Evolutionary conservation across 1,139 yeast genomes (phyloP), one percentile per base, ranked within the genome.

Genomic region (Tardiomyces blankii): DNA sequence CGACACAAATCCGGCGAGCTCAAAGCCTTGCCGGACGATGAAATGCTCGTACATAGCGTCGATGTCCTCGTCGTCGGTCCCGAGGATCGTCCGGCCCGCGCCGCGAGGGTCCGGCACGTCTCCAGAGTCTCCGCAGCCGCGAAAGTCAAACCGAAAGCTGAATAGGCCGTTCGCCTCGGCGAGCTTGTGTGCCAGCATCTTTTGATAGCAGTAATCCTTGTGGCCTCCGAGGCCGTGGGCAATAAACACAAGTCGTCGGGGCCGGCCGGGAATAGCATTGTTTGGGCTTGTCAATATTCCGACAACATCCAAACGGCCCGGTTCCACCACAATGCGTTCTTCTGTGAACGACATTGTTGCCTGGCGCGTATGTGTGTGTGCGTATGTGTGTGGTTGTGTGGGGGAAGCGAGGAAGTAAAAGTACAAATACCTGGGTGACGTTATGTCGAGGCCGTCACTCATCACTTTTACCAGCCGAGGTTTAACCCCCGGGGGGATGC

Each of bases 181-280:
- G 45, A 89, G 61, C 33, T 65, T 64, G 40, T 77, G 75, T 1
- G 94, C 91, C 43, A 87, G 62, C 18, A 66, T 54, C 40, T 75
- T 74, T 54, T 82, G 89, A 63, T 83, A 88, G 50, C 86, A 78
- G 61, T 86, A 82, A 65, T 84, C 77, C 51, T 88, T 75, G 60
- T 88, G 94, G 0, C 95, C 94, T 0, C 81, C 88, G 52, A 78
- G 83, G 2, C 96, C 97, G 59, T 89, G 96, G 18, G 71, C 53
- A 11, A 79, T 51, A 2, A 80, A 56, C 0, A 74, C 77, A 18
- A 73, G 61, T 33, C 71, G 63, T 2, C 66, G 61, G 2, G 70
- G 69, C 27, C 51, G 44, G 1, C 48, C 46, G 3, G 64, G 61
- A 27, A 55, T 55, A 39, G 55, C 51, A 1, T 40, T 42, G 38